Conservation (phyloP, 2,329 filamentous ascomycete species). For the Balansia obtecta region DNA sequence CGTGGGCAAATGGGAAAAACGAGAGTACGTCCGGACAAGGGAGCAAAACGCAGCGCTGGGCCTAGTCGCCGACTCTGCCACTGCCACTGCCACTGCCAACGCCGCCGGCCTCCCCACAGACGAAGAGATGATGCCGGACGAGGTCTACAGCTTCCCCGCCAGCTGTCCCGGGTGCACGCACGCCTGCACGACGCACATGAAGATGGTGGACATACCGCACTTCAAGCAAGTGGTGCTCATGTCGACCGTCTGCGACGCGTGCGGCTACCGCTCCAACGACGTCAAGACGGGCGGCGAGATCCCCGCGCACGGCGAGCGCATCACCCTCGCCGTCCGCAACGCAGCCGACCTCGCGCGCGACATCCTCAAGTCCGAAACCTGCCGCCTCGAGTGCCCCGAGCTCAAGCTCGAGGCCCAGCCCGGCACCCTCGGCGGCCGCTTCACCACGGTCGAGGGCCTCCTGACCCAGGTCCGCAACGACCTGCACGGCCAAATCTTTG, state of each 20-base stretch:
- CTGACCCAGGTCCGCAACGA: slow-evolving; percentile 88
- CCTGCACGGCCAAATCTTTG: slow-evolving; percentile 77
- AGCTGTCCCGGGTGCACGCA: slow-evolving; percentile 85
- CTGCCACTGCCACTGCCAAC: too few species aligned
- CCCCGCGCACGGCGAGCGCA: slow-evolving; percentile 72
- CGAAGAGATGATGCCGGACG: slow-evolving; percentile 80
- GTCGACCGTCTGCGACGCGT: slow-evolving; percentile 83
- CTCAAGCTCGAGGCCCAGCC: slow-evolving; percentile 80
- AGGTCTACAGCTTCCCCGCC: slow-evolving; percentile 86
- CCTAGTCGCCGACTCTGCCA: slow-evolving; percentile 43
- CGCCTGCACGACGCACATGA: slow-evolving; percentile 86
- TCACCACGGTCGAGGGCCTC: slow-evolving; percentile 92
- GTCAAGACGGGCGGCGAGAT: slow-evolving; percentile 95
- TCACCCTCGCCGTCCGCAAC: slow-evolving; percentile 60
- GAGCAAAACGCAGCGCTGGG: slow-evolving; percentile 84
- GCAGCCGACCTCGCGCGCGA: slow-evolving; percentile 72
- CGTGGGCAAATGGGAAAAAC: slow-evolving; percentile 79
- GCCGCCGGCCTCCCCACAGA: slow-evolving; percentile 33
- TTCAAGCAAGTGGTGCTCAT: slow-evolving; percentile 97
- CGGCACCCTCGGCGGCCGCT: slow-evolving; percentile 86
- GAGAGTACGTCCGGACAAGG: slow-evolving; percentile 68
- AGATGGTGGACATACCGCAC: slow-evolving; percentile 95
- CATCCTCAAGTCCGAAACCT: slow-evolving; percentile 93
- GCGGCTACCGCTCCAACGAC: slow-evolving; percentile 90
- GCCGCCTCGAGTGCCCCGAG: slow-evolving; percentile 75